These are phyloP conservation scores for Vigna trinervia DNA, from an alignment of 306 rosid genomes.

Conservation along the genomic window DNA sequence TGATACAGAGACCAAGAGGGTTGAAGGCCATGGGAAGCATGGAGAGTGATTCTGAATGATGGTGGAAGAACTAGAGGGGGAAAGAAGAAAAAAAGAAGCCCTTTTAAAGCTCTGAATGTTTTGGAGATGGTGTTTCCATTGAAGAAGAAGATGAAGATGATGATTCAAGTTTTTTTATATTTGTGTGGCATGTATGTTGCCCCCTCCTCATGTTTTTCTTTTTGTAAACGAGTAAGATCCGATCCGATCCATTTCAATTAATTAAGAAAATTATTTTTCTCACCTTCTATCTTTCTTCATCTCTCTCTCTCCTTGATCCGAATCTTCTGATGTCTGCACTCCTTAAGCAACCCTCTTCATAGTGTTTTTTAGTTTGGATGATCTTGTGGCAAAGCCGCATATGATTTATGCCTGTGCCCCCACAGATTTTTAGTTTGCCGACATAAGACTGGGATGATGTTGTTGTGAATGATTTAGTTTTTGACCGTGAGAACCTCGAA, in stretches of 20 bases:
- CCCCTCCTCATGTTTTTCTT: constrained; percentile 45
- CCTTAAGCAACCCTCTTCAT: constrained; percentile 18
- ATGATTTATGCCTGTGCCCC: constrained; percentile 23
- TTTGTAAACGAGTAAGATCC: constrained; percentile 53
- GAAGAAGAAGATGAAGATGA: constrained; percentile 1
- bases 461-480: constrained; percentile 15
- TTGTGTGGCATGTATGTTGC: constrained; percentile 37
- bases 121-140: constrained; percentile 44
- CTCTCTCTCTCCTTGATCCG: neutral
- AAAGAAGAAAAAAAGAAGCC: neutral
- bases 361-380: neutral
- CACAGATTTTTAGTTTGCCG: constrained; percentile 37
- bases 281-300: neutral
- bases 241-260: constrained; percentile 46
- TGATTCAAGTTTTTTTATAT: constrained; percentile 40
- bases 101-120: constrained; percentile 20
- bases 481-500: constrained; percentile 39
- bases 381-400: neutral
- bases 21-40: constrained; percentile 85
- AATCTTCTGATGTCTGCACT: neutral
- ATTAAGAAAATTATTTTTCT: constrained; percentile 49
- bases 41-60: constrained; percentile 79
- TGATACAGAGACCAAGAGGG: constrained; percentile 77
- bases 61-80: constrained; percentile 1
- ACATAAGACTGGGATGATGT: constrained; percentile 6